Evolutionary conservation across 1,284 basidiomycete genomes (phyloP), one percentile per base, ranked within the genome.

Genomic region (Trametes sp.): DNA sequence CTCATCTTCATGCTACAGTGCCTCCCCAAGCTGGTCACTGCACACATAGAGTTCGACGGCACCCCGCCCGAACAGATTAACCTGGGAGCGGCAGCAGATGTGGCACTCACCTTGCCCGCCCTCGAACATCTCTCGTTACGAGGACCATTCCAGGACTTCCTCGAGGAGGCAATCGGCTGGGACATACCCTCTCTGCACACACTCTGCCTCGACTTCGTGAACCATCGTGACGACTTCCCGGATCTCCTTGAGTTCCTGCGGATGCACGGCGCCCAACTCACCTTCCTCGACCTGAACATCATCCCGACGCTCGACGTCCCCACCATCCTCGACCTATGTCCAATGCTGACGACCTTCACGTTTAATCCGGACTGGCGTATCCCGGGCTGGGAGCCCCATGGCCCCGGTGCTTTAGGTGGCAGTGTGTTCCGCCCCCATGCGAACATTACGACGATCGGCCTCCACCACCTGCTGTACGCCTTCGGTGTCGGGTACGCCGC

Each of bases 281-380:
- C 82, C 41, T 84, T 83, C 73, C 84, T 92, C 56, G 89, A 91
- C 72, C 71, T 92, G 16, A 81, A 89, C 69, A 82, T 82, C 64
- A 81, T 85, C 35, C 82, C 84, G 3, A 68, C 77, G 0, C 76
- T 89, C 29, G 84, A 88, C 59, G 76, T 90, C 4, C 74, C 83
- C 1, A 76, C 77, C 24, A 82, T 88, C 61, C 81, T 92, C 23
- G 84, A 86, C 26, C 75, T 85, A 5, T 92, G 89, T 67, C 88
- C 88, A 0, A 73, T 78, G 56, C 82, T 92, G 36, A 77, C 73
- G 19, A 83, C 84, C 0, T 86, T 92, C 71, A 80, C 82, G 23
- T 92, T 92, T 78, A 92, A 90, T 69, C 84, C 82, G 14, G 90
- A 92, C 72, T 92, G 90, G 90, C 78, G 77, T 33, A 73, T 84